Conservation (phyloP, 805 yeast genomes). For the Kurtzmaniella cleridarum region DNA sequence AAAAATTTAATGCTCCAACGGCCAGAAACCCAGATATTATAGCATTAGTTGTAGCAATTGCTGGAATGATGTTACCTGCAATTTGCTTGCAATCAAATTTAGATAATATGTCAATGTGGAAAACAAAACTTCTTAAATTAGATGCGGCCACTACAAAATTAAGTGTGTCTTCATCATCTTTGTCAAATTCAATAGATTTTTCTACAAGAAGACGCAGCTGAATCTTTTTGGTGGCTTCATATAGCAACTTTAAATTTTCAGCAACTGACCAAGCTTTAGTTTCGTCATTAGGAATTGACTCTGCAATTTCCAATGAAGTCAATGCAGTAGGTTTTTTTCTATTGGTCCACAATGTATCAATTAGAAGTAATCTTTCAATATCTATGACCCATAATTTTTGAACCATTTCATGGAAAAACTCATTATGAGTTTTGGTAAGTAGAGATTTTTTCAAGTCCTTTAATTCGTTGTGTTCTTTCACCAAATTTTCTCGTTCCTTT, state of each 20-base stretch:
- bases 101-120: conserved; percentile 64
- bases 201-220: conserved; percentile 40
- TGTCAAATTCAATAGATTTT: conserved; percentile 62
- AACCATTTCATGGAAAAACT: conserved; percentile 40
- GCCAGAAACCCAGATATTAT: conserved; percentile 87
- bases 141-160: conserved; percentile 85
- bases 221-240: conserved; percentile 42
- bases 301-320: conserved; percentile 17
- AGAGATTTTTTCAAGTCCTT: conserved; percentile 26
- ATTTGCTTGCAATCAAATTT: conserved; percentile 88
- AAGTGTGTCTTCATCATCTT: conserved; percentile 90
- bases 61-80: conserved; percentile 98
- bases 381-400: conserved; percentile 66
- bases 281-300: conserved; percentile 17
- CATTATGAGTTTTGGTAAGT: conserved; percentile 4
- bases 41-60: conserved; percentile 97
- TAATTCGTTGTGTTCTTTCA: conserved; percentile 65
- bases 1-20: conserved; percentile 59
- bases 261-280: conserved; percentile 55
- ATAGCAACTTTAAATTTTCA: conserved; percentile 60
- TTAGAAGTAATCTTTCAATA: conserved; percentile 62
- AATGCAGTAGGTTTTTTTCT: conserved; percentile 68
- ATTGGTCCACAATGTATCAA: conserved; percentile 75
- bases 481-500: conserved; percentile 58
- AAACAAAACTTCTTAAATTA: conserved; percentile 66